Base-by-base conservation (phyloP, 2,329 filamentous ascomycete genomes). In the Exophiala sp. region DNA sequence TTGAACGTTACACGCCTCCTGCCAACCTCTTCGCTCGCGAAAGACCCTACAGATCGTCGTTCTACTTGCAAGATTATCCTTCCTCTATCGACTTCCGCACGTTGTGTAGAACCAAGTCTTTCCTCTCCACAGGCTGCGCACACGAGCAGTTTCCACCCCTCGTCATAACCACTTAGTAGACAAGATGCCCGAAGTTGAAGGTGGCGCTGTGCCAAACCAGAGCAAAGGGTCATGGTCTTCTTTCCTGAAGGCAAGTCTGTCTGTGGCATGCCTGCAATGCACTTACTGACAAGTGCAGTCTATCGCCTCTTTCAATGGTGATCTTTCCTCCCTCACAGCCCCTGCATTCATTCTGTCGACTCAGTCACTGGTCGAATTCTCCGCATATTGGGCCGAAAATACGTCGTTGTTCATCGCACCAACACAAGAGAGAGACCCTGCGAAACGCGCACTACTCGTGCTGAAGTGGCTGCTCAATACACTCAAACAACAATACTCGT, bases 391-490 rank as follows among this genome's bases (percentile, higher is more conserved):
- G 86, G 82, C 82, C 61, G 85, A 88, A 58, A 85, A 88, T 65
- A 85, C 86, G 8, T 72, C 76, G 29, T 72, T 94, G 57, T 85
- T 95, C 63, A 82, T 88, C 55, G 89, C 89, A 10, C 88, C 90
- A 5, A 86, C 88, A 48, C 77, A 79, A 53, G 89, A 94, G 70
- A 66, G 82, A 54, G 87, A 92, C 68, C 79, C 88, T 1, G 81
- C 86, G 62, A 90, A 87, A 74, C 83, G 90, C 54, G 83, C 87
- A 32, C 73, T 91, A 62, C 77, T 91, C 39, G 90, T 95, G n/a
- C 75, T 94, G 64, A 91, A 91, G 72, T 95, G 90, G 90, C 94
- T 95, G 72, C 72, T 95, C 54, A 89, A 84, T 65, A 95, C 90
- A 2, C 77, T 95, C 55, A 94, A 91, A 75, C 88, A 91, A 71